Conservation (phyloP, 2,329 filamentous ascomycete species). For the Tothia fuscella region DNA sequence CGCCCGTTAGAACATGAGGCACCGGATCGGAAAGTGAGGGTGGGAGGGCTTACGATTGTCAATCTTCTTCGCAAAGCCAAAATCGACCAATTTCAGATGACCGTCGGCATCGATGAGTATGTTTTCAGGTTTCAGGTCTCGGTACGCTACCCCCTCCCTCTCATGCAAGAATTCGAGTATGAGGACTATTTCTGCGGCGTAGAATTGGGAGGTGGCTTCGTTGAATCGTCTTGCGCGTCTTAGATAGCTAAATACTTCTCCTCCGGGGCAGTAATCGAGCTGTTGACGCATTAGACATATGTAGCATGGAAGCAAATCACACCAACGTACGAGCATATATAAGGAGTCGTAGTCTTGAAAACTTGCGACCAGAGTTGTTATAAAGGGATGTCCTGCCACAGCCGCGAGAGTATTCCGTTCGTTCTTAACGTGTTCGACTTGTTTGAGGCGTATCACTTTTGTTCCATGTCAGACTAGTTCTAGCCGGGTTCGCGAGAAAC, state of each 20-base stretch:
- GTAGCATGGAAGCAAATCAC: slow-evolving; percentile 4
- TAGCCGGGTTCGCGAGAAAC: neutral
- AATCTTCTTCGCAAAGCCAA: slow-evolving; percentile 73
- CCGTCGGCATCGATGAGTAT: slow-evolving; percentile 65
- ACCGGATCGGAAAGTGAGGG: no score
- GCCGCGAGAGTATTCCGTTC: slow-evolving; percentile 68
- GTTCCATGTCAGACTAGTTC: neutral
- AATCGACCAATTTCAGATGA: slow-evolving; percentile 74
- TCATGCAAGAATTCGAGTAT: slow-evolving; percentile 75
- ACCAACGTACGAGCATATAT: slow-evolving; percentile 54
- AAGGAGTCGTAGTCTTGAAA: slow-evolving; percentile 70
- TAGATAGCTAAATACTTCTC: slow-evolving; percentile 75
- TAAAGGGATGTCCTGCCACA: slow-evolving; percentile 71
- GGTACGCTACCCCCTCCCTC: slow-evolving; percentile 66
- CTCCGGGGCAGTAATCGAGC: slow-evolving; percentile 71
- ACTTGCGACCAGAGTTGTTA: slow-evolving; percentile 64
- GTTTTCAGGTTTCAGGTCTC: slow-evolving; percentile 75
- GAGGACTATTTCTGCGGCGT: slow-evolving; percentile 71
- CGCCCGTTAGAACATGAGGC: neutral
- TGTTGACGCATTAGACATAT: slow-evolving; percentile 21
- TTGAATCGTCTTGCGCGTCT: slow-evolving; percentile 68
- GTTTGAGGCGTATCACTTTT: slow-evolving; percentile 66
- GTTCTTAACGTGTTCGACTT: slow-evolving; percentile 76
- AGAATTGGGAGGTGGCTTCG: slow-evolving; percentile 67
- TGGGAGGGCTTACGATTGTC: slow-evolving; percentile 37